A percentile compares a stretch with the other conserved stretches of the same genome.
Conservation (phyloP, 257 asterid species). For the Vinca minor region DNA sequence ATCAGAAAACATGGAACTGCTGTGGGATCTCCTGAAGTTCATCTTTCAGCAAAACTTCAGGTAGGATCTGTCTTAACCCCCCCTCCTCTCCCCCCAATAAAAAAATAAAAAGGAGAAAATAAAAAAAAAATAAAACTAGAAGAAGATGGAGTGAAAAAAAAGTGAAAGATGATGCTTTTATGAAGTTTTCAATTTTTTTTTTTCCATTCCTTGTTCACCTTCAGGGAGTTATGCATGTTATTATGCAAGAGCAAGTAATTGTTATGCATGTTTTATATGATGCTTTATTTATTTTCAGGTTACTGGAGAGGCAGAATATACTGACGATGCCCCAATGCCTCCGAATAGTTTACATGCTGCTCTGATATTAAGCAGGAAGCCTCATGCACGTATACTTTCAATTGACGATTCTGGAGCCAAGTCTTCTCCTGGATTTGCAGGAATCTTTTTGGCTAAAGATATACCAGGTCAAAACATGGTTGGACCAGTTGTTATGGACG, state of each 20-base stretch:
- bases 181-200: background rate
- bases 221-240: background rate
- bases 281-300: constrained; percentile 42
- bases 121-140: background rate
- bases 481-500: constrained; percentile 69
- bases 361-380: constrained; percentile 66
- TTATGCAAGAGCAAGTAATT: background rate
- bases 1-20: constrained; percentile 66
- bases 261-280: constrained; percentile 15
- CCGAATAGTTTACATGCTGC: constrained; percentile 80
- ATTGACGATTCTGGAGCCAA: constrained; percentile 69
- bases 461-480: constrained; percentile 57
- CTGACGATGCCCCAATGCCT: constrained; percentile 92
- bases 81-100: background rate
- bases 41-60: constrained; percentile 86
- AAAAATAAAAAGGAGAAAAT: background rate
- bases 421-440: constrained; percentile 70
- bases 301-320: constrained; percentile 95
- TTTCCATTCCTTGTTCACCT: background rate
- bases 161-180: background rate
- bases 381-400: constrained; percentile 76
- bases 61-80: constrained; percentile 23
- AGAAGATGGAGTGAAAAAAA: background rate
- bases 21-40: constrained; percentile 87
- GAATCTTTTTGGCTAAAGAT: constrained; percentile 62